Evolutionary conservation across 805 yeast species (phyloP).

Genomic region (Starmera dryadoides): DNA sequence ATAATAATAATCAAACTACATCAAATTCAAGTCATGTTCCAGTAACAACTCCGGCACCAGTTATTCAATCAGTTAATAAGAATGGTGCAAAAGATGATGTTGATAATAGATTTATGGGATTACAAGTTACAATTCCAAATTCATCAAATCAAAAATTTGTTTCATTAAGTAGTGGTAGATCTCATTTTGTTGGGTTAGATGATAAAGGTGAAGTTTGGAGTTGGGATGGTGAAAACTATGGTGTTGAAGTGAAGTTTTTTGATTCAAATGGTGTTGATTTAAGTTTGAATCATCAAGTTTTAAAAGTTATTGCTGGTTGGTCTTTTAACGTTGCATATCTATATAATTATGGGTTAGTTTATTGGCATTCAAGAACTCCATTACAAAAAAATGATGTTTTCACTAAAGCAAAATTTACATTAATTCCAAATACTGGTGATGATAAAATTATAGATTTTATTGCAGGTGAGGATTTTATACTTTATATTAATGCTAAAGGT

Average conservation of each 20-base stretch:
- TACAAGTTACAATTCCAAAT: constrained; percentile 13
- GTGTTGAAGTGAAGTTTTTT: constrained; percentile 36
- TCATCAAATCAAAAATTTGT: constrained; percentile 25
- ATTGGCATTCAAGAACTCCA: constrained; percentile 41
- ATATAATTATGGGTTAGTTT: constrained; percentile 43
- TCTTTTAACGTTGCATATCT: constrained; percentile 44
- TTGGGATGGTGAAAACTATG: constrained; percentile 49
- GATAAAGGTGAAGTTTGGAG: constrained; percentile 40
- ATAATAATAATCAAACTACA: no score
- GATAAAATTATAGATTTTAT: constrained; percentile 43
- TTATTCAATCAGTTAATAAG: no score
- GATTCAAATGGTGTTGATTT: constrained; percentile 15
- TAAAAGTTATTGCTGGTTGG: constrained; percentile 64
- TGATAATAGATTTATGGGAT: constrained; percentile 5
- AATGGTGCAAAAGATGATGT: neutral
- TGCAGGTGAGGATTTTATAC: constrained; percentile 43
- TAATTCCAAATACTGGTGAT: constrained; percentile 35
- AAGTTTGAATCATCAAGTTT: constrained; percentile 20
- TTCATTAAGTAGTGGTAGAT: constrained; percentile 54
- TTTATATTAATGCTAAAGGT: constrained; percentile 42
- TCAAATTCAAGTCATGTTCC: no score
- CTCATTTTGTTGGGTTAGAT: constrained; percentile 58
- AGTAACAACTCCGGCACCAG: no score
- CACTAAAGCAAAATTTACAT: constrained; percentile 31
- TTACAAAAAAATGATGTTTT: constrained; percentile 20